Evolutionary conservation across 495 filamentous ascomycete genomes (phyloP).

Genomic region (Penicillium egyptiacum): DNA sequence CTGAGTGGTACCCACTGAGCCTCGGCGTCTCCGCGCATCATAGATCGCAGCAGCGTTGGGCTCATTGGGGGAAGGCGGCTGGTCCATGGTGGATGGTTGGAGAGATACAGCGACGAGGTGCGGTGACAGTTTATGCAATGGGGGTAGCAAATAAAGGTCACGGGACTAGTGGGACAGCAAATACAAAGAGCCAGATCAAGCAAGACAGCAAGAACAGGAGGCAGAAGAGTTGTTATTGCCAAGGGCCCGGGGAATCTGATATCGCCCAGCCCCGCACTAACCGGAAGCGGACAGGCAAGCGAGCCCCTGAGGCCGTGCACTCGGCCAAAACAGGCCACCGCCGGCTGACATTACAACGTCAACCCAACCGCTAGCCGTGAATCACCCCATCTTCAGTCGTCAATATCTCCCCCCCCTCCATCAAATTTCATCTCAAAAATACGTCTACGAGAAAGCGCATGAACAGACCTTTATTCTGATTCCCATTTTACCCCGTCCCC

Average conservation of each 20-base stretch:
- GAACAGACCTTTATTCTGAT: slow-evolving; percentile 46
- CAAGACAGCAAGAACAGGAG: slow-evolving; percentile 5
- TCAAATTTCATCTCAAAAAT: slow-evolving; percentile 56
- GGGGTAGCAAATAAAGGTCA: background rate
- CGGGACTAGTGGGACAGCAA: background rate
- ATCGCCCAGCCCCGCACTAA: slow-evolving; percentile 52
- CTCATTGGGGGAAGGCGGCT: slow-evolving; percentile 23
- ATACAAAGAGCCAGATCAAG: background rate
- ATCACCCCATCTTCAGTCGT: slow-evolving; percentile 50
- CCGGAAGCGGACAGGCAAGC: slow-evolving; percentile 43
- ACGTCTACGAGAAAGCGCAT: slow-evolving; percentile 56
- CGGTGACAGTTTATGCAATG: background rate
- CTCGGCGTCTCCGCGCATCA: slow-evolving; percentile 47
- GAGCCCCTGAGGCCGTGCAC: slow-evolving; percentile 53
- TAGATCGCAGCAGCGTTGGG: slow-evolving; percentile 54
- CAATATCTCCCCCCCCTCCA: slow-evolving; percentile 55
- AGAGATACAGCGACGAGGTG: background rate
- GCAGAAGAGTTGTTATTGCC: slow-evolving; percentile 5
- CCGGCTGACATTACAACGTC: slow-evolving; percentile 59
- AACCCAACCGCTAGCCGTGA: slow-evolving; percentile 57
- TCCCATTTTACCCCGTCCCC: slow-evolving; percentile 42
- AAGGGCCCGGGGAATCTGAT: slow-evolving; percentile 41
- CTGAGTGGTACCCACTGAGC: slow-evolving; percentile 76
- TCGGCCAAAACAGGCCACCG: slow-evolving; percentile 46
- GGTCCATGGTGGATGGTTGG: slow-evolving; percentile 34